Evolutionary conservation across 495 filamentous ascomycete genomes (phyloP), one percentile per base, ranked within the genome.

Genomic region (Jackrogersella multiformis): DNA sequence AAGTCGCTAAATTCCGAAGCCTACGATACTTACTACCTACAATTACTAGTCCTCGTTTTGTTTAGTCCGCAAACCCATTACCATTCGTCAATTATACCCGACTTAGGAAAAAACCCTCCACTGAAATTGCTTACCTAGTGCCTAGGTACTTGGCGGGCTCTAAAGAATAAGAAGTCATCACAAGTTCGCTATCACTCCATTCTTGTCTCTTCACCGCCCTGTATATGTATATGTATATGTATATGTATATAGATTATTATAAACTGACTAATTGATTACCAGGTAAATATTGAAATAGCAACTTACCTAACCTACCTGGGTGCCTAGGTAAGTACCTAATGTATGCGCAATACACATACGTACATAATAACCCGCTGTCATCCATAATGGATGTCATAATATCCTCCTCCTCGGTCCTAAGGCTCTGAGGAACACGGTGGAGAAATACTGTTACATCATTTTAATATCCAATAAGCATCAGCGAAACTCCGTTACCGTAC

Each of bases 31-130:
- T n/a, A n/a, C n/a, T n/a, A n/a, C n/a, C n/a, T 60, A 59, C 64
- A 12, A 44, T 38, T 38, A 36, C 42, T 61, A 42, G 34, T 12
- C 48, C 53, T 54, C 24, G 15, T 41, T 61, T 32, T 51, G 35
- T 49, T 44, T 56, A 64, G 61, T 53, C 36, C 48, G 51, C 20
- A 61, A 49, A 24, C 36, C 39, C 10, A 16, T 21, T 53, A 28
- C 45, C 36, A 70, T 65, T 65, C 61, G 61, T 65, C 61, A 70
- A 70, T 70, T 70, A 70, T 35, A 56, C 16, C 42, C 52, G 30
- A 44, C 44, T 54, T 65, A 10, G 46, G 61, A 48, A 48, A 48
- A 34, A 21, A 23, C 5, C 13, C 41, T 51, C 49, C 56, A 56
- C 52, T 61, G 52, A 57, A 70, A 53, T 57, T 67, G 44, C 49